These are phyloP conservation scores for Erythrobasidium yunnanense DNA, from an alignment of 768 basidiomycete genomes.

Conservation along the genomic window DNA sequence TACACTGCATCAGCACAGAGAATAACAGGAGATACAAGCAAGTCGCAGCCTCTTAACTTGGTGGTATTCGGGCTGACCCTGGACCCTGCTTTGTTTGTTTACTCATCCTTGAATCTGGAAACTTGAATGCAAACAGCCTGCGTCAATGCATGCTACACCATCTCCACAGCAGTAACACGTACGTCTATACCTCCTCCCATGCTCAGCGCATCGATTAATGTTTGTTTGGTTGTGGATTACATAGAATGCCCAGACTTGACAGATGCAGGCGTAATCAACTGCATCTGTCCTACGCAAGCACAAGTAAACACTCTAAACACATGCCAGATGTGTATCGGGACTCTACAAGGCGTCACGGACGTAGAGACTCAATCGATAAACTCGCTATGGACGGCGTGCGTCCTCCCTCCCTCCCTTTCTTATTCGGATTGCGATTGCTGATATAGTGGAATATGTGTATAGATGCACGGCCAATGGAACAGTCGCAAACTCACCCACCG, in stretches of 20 bases:
- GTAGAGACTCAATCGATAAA: slow-evolving; percentile 8
- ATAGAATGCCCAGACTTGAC: slow-evolving; percentile 20
- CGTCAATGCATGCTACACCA: slow-evolving; percentile 17
- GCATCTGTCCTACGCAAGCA: slow-evolving; percentile 13
- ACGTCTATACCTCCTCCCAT: background rate
- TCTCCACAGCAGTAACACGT: slow-evolving; percentile 16
- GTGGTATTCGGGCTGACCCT: too few relatives aligned
- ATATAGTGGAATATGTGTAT: too few relatives aligned
- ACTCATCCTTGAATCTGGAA: background rate
- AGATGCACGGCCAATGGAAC: background rate
- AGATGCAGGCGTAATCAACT: slow-evolving; percentile 16
- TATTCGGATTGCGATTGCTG: too few relatives aligned
- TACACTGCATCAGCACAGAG: slow-evolving; percentile 9
- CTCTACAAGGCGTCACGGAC: slow-evolving; percentile 1
- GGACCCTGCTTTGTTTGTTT: too few relatives aligned
- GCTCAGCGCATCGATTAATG: background rate
- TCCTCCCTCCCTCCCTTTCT: background rate
- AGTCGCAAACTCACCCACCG: background rate
- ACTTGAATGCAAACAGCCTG: too few relatives aligned
- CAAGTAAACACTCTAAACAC: background rate
- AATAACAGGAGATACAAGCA: slow-evolving; percentile 12
- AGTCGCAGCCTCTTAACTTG: too few relatives aligned
- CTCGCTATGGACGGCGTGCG: slow-evolving; percentile 14
- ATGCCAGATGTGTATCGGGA: slow-evolving; percentile 1
- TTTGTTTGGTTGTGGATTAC: background rate